Conservation (phyloP, 257 asterid species). For the Leptodermis oblonga region DNA sequence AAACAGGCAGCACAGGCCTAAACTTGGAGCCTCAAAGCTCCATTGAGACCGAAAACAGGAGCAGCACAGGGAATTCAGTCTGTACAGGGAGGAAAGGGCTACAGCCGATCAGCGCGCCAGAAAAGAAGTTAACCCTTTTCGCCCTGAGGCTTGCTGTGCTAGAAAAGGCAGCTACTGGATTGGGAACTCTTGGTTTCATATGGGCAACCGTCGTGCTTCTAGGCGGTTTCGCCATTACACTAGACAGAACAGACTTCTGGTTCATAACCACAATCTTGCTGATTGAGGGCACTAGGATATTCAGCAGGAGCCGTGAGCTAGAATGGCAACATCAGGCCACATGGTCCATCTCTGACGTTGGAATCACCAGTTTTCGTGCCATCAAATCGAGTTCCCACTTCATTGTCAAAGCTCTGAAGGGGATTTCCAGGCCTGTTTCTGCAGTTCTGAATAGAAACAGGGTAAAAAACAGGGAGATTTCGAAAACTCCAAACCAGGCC, state of each 20-base stretch:
- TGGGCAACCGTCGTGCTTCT: slow-evolving; percentile 98
- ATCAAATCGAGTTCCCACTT: slow-evolving; percentile 47
- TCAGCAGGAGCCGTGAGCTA: slow-evolving; percentile 88
- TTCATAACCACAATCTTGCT: slow-evolving; percentile 69
- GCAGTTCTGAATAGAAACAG: slow-evolving; percentile 14
- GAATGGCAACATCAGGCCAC: slow-evolving; percentile 97
- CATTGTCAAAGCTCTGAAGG: slow-evolving; percentile 25
- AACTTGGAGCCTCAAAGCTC: slow-evolving; percentile 43
- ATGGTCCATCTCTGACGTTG: slow-evolving; percentile 66
- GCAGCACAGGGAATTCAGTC: slow-evolving; percentile 26
- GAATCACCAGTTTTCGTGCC: slow-evolving; percentile 64
- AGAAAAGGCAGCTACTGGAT: slow-evolving; percentile 77
- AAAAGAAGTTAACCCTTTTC: slow-evolving; percentile 78
- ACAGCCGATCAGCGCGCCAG: slow-evolving; percentile 56
- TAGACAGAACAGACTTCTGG: slow-evolving; percentile 85
- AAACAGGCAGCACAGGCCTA: slow-evolving; percentile 32
- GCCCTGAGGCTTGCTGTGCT: slow-evolving; percentile 86
- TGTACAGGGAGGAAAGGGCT: slow-evolving; percentile 18
- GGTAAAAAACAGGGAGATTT: slow-evolving; percentile 27
- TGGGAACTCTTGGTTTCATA: slow-evolving; percentile 85
- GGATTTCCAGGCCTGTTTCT: slow-evolving; percentile 23
- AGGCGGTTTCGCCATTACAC: slow-evolving; percentile 87
- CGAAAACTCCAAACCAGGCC: slow-evolving; percentile 12
- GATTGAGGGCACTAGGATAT: slow-evolving; percentile 72
- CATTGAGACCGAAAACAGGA: slow-evolving; percentile 32